Evolutionary conservation across 345 rosid species (phyloP).

Genomic region (Acer saccharum): DNA sequence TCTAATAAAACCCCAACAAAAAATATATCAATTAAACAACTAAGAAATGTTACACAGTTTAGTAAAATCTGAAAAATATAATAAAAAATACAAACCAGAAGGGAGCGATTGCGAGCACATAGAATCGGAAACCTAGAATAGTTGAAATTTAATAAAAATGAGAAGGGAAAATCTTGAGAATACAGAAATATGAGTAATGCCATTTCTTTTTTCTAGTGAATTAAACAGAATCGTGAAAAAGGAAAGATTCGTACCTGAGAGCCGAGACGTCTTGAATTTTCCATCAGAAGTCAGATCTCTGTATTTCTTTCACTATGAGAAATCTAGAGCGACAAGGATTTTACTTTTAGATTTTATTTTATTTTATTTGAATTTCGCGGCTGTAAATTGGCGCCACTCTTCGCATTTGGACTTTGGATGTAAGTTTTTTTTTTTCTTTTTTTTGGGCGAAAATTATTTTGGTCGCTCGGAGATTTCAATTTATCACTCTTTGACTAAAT

Average conservation of each 20-base stretch:
- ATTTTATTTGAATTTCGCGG: not conserved
- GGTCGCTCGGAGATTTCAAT: no score
- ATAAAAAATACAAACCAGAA: slow-evolving; percentile 28
- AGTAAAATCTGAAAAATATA: not conserved
- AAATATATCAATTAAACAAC: not conserved
- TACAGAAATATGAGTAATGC: not conserved
- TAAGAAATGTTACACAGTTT: not conserved
- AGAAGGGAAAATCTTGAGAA: not conserved
- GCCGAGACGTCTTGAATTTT: not conserved
- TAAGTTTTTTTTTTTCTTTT: no score
- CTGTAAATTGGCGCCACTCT: not conserved
- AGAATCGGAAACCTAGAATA: slow-evolving; percentile 22
- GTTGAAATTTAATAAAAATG: not conserved
- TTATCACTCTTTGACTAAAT: no score
- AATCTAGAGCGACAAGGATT: not conserved
- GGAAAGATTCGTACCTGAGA: slow-evolving; percentile 15
- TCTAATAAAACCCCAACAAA: slow-evolving; percentile 33
- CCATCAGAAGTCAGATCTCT: slow-evolving; percentile 10
- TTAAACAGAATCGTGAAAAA: not conserved
- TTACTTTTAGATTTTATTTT: not conserved
- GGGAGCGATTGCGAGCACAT: slow-evolving; percentile 16
- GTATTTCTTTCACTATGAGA: not conserved
- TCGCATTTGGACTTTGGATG: no score
- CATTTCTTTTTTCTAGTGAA: not conserved
- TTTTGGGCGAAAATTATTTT: no score